Evolutionary conservation across 768 basidiomycete species (phyloP).

Genomic region (Neoboletus subvelutipes): DNA sequence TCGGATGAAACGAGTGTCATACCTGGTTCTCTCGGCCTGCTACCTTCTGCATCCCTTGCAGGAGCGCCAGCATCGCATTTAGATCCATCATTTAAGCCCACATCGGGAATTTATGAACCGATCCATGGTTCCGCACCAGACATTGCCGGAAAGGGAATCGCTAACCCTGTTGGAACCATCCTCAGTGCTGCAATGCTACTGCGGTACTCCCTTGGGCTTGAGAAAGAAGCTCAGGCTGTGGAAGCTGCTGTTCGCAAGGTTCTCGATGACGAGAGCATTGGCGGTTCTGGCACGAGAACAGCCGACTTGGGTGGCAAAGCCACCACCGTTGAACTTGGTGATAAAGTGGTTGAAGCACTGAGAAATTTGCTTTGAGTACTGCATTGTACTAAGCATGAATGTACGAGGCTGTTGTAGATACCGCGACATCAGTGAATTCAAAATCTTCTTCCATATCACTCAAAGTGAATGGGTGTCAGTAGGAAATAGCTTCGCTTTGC

Average conservation of each 20-base stretch:
- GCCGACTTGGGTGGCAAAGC: constrained; percentile 83
- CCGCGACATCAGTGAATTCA: background rate
- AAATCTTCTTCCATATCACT: background rate
- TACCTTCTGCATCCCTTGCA: constrained; percentile 95
- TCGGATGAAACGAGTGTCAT: constrained; percentile 98
- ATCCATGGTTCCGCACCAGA: constrained; percentile 96
- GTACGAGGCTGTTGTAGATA: background rate
- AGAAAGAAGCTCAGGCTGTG: constrained; percentile 79
- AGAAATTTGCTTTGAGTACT: constrained; percentile 49
- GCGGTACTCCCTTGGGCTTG: constrained; percentile 90
- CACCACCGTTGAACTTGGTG: constrained; percentile 78
- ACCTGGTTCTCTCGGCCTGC: constrained; percentile 92
- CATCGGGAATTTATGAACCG: constrained; percentile 92
- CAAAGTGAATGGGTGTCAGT: background rate
- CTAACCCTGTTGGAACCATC: constrained; percentile 94
- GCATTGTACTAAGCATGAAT: background rate
- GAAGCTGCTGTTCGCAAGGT: constrained; percentile 91
- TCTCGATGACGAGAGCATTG: constrained; percentile 64
- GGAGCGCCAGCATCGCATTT: constrained; percentile 69
- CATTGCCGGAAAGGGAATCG: constrained; percentile 91
- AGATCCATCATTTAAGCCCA: constrained; percentile 65
- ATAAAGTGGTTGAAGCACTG: constrained; percentile 74
- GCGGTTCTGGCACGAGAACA: constrained; percentile 79
- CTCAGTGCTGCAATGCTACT: constrained; percentile 92
- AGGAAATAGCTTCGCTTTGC: too few species aligned